Conservation (phyloP, 2,329 filamentous ascomycete species). For the Penicillium fuscoglaucum region DNA sequence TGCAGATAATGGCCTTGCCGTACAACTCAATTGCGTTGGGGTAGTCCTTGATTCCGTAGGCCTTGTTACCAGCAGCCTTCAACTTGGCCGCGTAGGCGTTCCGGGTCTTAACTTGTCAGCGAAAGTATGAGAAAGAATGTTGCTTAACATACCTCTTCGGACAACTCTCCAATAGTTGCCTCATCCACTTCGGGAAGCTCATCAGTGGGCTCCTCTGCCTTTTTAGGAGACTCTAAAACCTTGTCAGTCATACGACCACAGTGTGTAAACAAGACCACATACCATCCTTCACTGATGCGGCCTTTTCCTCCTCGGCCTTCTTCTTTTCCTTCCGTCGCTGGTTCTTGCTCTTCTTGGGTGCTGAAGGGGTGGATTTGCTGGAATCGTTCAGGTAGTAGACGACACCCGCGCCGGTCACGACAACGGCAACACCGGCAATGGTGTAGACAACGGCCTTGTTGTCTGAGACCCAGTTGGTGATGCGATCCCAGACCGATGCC, state of each 20-base stretch:
- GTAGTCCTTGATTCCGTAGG: conserved; percentile 92
- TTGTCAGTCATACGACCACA: conserved; percentile 19
- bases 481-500: conserved; percentile 80
- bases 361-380: conserved; percentile 40
- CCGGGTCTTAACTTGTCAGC: conserved; percentile 59
- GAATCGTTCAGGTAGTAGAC: conserved; percentile 80
- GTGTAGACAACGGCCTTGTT: conserved; percentile 96
- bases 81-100: conserved; percentile 87
- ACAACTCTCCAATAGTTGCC: conserved; percentile 48
- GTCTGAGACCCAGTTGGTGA: conserved; percentile 89
- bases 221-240: conserved; percentile 39
- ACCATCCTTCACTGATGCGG: conserved; percentile 41
- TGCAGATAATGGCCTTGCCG: conserved; percentile 93
- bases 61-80: conserved; percentile 94
- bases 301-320: conserved; percentile 55
- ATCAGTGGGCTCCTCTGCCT: conserved; percentile 55
- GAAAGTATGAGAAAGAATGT: conserved; percentile 5
- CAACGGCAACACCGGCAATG: conserved; percentile 88
- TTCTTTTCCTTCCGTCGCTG: conserved; percentile 75
- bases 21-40: conserved; percentile 92
- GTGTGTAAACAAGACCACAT: conserved; percentile 25
- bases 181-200: conserved; percentile 67
- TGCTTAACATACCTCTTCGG: conserved; percentile 45
- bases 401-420: conserved; percentile 85
- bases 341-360: conserved; percentile 77